Conservation (phyloP, 2,329 filamentous ascomycete species). For the Fusarium cyanostomum region DNA sequence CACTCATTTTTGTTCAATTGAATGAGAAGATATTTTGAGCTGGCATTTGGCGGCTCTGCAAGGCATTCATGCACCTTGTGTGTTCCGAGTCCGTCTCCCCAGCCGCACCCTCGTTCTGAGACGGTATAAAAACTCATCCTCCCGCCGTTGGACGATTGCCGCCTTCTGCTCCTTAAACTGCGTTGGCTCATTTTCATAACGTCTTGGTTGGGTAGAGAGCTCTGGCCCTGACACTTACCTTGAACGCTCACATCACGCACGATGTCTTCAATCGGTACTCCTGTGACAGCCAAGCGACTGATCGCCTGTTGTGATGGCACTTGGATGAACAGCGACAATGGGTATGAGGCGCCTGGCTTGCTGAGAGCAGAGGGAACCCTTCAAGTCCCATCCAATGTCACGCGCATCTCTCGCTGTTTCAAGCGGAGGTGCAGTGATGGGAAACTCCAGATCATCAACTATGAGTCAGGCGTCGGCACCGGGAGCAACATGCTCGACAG, state of each 20-base stretch:
- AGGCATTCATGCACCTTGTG: background rate
- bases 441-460: constrained; percentile 66
- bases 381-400: constrained; percentile 68
- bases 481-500: constrained; percentile 59
- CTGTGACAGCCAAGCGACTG: constrained; percentile 53
- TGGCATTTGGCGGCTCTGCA: constrained; percentile 12
- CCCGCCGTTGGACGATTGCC: background rate
- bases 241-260: background rate
- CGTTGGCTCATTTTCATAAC: background rate
- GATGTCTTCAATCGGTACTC: constrained; percentile 9
- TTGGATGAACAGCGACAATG: constrained; percentile 63
- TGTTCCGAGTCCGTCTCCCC: background rate
- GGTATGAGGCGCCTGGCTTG: constrained; percentile 53
- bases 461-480: constrained; percentile 69
- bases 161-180: background rate
- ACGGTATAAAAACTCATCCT: background rate
- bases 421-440: constrained; percentile 61
- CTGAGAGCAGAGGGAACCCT: constrained; percentile 52
- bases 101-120: background rate
- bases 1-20: constrained; percentile 32
- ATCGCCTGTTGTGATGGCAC: constrained; percentile 64
- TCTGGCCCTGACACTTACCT: background rate
- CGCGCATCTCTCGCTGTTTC: constrained; percentile 67
- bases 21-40: constrained; percentile 7
- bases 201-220: no score